These are phyloP conservation scores for Galerina marginata DNA, from an alignment of 768 basidiomycete species.

Conservation along the genomic window DNA sequence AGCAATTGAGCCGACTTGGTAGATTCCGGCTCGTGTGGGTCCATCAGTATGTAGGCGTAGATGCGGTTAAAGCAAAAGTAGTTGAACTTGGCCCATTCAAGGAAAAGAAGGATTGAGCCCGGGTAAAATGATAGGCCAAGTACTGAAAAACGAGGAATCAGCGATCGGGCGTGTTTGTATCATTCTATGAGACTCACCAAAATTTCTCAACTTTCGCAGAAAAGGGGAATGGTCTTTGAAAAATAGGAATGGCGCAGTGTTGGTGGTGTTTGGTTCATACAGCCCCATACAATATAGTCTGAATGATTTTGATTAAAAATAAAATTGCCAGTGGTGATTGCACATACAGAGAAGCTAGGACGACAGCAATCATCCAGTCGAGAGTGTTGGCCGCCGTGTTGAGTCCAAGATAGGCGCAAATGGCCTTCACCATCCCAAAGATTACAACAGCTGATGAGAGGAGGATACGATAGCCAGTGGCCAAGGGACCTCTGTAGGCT, in stretches of 20 bases:
- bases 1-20: no score
- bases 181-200: no score
- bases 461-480: no score
- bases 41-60: no score
- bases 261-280: not conserved
- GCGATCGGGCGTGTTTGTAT: no score
- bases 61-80: no score
- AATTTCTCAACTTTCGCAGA: not conserved
- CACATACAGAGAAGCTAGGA: not conserved
- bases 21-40: no score
- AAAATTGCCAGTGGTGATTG: not conserved
- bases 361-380: not conserved
- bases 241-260: not conserved
- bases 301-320: not conserved
- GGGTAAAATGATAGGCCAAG: no score
- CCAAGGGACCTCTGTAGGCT: not conserved
- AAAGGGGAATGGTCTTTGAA: not conserved
- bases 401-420: not conserved
- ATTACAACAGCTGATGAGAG: no score
- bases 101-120: no score
- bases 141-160: no score
- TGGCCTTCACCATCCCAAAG: not conserved
- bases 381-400: not conserved
- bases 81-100: no score
- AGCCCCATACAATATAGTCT: slow-evolving; percentile 1